Evolutionary conservation across 371 early-diverging fungal species (phyloP).

Genomic region (Mucor saturninus): DNA sequence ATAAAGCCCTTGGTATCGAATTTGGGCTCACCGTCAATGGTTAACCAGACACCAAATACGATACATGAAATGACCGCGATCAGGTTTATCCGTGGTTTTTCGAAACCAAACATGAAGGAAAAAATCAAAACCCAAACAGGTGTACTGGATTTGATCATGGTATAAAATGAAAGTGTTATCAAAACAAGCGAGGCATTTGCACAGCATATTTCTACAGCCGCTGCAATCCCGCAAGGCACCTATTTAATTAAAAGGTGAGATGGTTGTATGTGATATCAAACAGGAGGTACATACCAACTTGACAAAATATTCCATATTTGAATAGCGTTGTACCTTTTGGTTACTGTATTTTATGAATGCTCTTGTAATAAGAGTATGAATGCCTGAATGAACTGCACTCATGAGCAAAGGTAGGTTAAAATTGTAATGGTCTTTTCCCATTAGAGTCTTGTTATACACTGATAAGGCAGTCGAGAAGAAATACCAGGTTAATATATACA

Average conservation of each 20-base stretch:
- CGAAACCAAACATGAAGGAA: constrained; percentile 88
- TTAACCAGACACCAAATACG: constrained; percentile 82
- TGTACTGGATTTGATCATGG: constrained; percentile 92
- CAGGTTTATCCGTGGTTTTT: constrained; percentile 65
- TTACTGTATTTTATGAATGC: constrained; percentile 50
- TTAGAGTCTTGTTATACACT: constrained; percentile 84
- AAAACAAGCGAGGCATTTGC: constrained; percentile 83
- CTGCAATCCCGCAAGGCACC: constrained; percentile 88
- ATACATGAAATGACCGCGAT: constrained; percentile 79
- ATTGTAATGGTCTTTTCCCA: constrained; percentile 73
- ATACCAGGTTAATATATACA: constrained; percentile 63
- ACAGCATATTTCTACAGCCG: constrained; percentile 90
- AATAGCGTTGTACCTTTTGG: constrained; percentile 13
- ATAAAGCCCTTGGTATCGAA: constrained; percentile 75
- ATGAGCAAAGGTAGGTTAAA: constrained; percentile 85
- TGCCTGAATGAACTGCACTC: constrained; percentile 70
- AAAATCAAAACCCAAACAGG: constrained; percentile 90
- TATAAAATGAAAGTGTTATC: constrained; percentile 91
- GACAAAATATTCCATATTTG: constrained; percentile 47
- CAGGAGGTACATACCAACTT: constrained; percentile 52
- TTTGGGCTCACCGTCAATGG: constrained; percentile 78
- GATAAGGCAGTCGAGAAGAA: constrained; percentile 77
- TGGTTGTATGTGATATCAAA: too few relatives aligned
- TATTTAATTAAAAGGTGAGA: constrained; percentile 16
- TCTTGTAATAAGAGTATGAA: constrained; percentile 65